Percentiles rank a stretch among this genome's conserved stretches.
Conservation (phyloP, 1,139 yeast species). For the Yamadazyma taylorii region DNA sequence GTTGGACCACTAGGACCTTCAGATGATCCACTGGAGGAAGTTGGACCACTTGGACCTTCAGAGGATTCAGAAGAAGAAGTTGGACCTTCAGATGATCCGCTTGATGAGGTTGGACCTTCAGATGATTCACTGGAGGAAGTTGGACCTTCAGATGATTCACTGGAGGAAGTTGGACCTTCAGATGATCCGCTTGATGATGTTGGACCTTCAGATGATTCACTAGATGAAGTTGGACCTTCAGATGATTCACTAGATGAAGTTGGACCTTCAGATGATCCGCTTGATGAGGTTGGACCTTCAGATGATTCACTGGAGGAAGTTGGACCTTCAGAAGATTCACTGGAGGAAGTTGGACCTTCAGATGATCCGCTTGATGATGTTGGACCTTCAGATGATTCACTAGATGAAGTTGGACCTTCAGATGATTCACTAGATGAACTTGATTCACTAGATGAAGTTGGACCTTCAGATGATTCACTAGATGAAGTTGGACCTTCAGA, state of each 20-base stretch:
- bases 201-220: slow-evolving; percentile 2
- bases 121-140: background rate
- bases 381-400: no score
- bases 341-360: background rate
- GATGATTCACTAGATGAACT: background rate
- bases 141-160: slow-evolving; percentile 1
- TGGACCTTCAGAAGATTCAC: background rate
- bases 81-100: slow-evolving; percentile 3
- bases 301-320: slow-evolving; percentile 2
- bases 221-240: slow-evolving; percentile 1
- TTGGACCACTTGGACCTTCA: background rate
- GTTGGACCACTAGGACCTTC: background rate
- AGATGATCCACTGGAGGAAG: background rate
- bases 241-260: slow-evolving; percentile 4
- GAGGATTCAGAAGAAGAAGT: background rate
- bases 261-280: slow-evolving; percentile 2
- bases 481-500: background rate
- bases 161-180: slow-evolving; percentile 1
- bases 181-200: background rate
- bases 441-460: slow-evolving; percentile 3
- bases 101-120: background rate
- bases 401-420: background rate
- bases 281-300: background rate
- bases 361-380: background rate
- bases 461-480: background rate